Conservation (phyloP, 2,329 filamentous ascomycete genomes). For the Nigrospora sphaerica region DNA sequence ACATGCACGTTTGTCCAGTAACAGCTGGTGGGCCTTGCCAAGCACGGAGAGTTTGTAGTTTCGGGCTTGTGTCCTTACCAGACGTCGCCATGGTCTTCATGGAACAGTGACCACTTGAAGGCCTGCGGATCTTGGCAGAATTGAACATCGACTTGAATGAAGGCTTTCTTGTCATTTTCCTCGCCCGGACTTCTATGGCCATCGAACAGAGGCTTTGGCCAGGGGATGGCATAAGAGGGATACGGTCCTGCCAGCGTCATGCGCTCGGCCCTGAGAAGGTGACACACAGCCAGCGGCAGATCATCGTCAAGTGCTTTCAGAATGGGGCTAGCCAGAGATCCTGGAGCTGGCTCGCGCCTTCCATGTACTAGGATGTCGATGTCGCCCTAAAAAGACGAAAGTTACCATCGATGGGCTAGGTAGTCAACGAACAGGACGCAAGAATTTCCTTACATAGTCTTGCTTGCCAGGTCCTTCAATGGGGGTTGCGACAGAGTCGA, state of each 20-base stretch:
- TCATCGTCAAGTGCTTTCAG: conserved; percentile 1
- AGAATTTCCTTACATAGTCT: conserved; percentile 25
- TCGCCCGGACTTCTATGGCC: neutral
- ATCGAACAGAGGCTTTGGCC: conserved; percentile 28
- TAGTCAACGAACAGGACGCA: too few species aligned
- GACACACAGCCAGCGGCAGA: conserved; percentile 22
- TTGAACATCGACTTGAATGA: conserved; percentile 65
- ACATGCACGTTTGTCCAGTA: too few species aligned
- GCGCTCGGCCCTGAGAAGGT: conserved; percentile 37
- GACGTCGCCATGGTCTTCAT: conserved; percentile 64
- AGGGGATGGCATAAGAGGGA: conserved; percentile 47
- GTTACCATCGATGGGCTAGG: too few species aligned
- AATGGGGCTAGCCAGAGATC: neutral
- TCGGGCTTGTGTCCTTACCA: conserved; percentile 25
- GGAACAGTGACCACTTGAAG: conserved; percentile 60
- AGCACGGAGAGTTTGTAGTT: too few species aligned
- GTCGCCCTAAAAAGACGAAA: conserved; percentile 43
- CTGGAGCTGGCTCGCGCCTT: conserved; percentile 8
- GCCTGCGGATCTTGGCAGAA: conserved; percentile 34
- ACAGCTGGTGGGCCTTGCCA: too few species aligned
- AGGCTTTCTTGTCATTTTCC: conserved; percentile 16
- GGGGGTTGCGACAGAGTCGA: conserved; percentile 47
- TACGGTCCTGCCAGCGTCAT: conserved; percentile 18
- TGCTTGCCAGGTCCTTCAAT: conserved; percentile 63
- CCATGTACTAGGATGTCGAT: conserved; percentile 60